Evolutionary conservation across 768 basidiomycete genomes (phyloP).

Genomic region (Tremella fuciformis): DNA sequence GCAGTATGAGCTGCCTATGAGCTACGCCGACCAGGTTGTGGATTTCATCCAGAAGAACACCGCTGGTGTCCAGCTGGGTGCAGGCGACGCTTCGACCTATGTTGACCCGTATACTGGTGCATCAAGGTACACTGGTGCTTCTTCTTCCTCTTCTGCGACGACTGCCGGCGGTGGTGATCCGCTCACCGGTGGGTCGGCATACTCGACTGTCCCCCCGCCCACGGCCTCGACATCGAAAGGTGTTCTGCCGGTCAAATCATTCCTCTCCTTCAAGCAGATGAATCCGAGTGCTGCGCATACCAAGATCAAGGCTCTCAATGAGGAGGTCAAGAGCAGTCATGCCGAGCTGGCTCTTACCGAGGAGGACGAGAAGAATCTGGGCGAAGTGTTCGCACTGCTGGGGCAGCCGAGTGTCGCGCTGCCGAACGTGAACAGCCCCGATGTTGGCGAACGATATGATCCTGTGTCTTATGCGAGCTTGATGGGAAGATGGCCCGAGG

Average conservation of each 20-base stretch:
- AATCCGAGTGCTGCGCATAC: slow-evolving; percentile 63
- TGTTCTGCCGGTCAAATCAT: slow-evolving; percentile 54
- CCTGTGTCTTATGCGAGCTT: slow-evolving; percentile 21
- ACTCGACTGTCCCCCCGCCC: slow-evolving; percentile 54
- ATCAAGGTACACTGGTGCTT: slow-evolving; percentile 38
- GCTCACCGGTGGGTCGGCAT: slow-evolving; percentile 55
- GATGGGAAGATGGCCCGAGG: slow-evolving; percentile 42
- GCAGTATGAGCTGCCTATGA: slow-evolving; percentile 73
- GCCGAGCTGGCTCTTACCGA: slow-evolving; percentile 24
- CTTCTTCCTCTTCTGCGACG: slow-evolving; percentile 14
- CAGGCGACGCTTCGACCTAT: slow-evolving; percentile 56
- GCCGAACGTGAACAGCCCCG: slow-evolving; percentile 23
- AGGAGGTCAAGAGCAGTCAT: slow-evolving; percentile 59
- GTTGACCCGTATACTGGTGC: slow-evolving; percentile 88
- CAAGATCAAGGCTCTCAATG: slow-evolving; percentile 67
- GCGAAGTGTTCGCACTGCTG: slow-evolving; percentile 34
- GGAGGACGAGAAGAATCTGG: slow-evolving; percentile 35
- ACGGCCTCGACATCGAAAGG: slow-evolving; percentile 48
- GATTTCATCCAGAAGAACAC: slow-evolving; percentile 92
- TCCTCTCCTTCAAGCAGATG: slow-evolving; percentile 77
- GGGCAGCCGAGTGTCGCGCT: slow-evolving; percentile 20
- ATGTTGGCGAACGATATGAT: slow-evolving; percentile 32
- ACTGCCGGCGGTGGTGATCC: slow-evolving; percentile 39
- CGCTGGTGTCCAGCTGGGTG: slow-evolving; percentile 64
- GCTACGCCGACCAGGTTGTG: slow-evolving; percentile 85